phyloP scores from a whole-genome alignment of 345 rosid genomes.

The Diplotaxis tenuifolia region DNA sequence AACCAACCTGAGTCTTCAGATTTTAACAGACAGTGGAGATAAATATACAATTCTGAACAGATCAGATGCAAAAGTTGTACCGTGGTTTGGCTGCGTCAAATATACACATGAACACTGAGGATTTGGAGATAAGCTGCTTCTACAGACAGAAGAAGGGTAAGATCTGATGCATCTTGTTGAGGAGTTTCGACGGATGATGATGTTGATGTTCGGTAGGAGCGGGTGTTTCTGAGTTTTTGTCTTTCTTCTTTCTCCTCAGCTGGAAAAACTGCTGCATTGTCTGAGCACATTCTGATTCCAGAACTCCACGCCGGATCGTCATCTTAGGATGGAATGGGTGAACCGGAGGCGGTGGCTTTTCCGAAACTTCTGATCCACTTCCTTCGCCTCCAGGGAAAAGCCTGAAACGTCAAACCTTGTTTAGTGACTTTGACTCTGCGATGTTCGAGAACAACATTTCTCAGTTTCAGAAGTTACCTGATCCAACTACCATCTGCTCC shows the following conservation, averaged over 20 bases:
- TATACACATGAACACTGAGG: too few species aligned
- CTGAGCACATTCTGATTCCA: constrained; percentile 79
- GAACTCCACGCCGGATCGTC: constrained; percentile 72
- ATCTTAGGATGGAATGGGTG: constrained; percentile 96
- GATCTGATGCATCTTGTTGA: constrained; percentile 70
- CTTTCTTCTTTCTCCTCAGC: constrained; percentile 77
- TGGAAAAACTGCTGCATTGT: constrained; percentile 90
- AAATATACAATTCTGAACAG: constrained; percentile 21
- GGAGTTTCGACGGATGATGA: constrained; percentile 64
- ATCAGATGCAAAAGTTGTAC: constrained; percentile 23
- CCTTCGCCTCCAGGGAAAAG: constrained; percentile 62
- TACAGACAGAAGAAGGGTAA: constrained; percentile 78
- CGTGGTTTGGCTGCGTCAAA: neutral
- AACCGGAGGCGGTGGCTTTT: constrained; percentile 72
- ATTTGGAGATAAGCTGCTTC: constrained; percentile 3
- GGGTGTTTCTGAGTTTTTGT: constrained; percentile 45
- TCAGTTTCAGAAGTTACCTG: constrained; percentile 42
- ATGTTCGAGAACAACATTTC: neutral
- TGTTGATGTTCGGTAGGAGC: constrained; percentile 53
- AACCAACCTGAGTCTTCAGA: constrained; percentile 8
- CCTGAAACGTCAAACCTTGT: constrained; percentile 43
- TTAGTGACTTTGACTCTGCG: neutral
- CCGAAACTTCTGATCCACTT: constrained; percentile 42
- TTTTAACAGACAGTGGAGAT: neutral
- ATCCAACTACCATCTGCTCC: constrained; percentile 99